A percentile compares a stretch with the other conserved stretches of the same genome.
phyloP scores from a whole-genome alignment of 805 yeast genomes.

The Middelhovenomyces tepae region DNA sequence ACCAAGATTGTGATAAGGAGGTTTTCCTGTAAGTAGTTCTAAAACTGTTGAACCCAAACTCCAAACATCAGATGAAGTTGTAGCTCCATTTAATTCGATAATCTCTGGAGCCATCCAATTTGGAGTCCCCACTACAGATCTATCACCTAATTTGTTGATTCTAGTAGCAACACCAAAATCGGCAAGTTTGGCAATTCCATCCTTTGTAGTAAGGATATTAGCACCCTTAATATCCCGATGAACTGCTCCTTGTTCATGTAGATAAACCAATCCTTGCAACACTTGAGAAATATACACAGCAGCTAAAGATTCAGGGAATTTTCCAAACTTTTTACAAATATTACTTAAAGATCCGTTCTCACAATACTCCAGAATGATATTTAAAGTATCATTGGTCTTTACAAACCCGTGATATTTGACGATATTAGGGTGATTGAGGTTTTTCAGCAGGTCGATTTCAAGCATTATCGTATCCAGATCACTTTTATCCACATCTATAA shows the following conservation, averaged over 20 bases:
- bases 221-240: conserved; percentile 77
- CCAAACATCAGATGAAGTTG: conserved; percentile 77
- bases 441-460: conserved; percentile 58
- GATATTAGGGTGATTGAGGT: conserved; percentile 55
- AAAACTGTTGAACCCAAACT: conserved; percentile 91
- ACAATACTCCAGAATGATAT: conserved; percentile 53
- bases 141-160: conserved; percentile 21
- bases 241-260: conserved; percentile 65
- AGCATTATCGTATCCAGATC: conserved; percentile 42
- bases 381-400: conserved; percentile 42
- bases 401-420: conserved; percentile 64
- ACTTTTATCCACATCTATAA: conserved; percentile 31
- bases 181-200: conserved; percentile 60
- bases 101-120: conserved; percentile 99
- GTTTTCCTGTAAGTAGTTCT: conserved; percentile 76
- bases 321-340: conserved; percentile 41
- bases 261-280: conserved; percentile 49
- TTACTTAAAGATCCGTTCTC: conserved; percentile 58
- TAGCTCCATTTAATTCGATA: conserved; percentile 72
- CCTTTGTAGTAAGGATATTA: conserved; percentile 52
- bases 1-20: conserved; percentile 73
- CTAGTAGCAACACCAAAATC: conserved; percentile 72
- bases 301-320: conserved; percentile 47
- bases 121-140: conserved; percentile 65
- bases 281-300: conserved; percentile 45